A percentile compares a stretch with the other conserved stretches of the same genome.
phyloP scores from a whole-genome alignment of 164 flowering plant genomes.

The Stephania yunnanensis region DNA sequence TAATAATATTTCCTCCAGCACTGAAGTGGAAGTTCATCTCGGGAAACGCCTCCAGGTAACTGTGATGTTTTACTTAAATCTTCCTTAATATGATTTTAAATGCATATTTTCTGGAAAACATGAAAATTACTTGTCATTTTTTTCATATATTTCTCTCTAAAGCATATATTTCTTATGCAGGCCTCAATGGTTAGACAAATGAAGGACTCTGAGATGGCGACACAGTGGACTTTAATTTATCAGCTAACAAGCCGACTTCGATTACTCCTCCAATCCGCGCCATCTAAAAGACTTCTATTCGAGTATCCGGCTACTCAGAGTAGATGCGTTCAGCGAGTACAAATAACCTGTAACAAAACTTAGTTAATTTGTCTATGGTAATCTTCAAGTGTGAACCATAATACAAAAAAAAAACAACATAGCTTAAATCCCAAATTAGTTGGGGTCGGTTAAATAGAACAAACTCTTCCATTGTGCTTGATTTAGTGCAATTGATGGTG shows the following conservation, averaged over 20 bases:
- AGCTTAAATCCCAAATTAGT: too few relatives aligned
- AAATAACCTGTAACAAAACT: slow-evolving; percentile 56
- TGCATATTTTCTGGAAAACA: too few relatives aligned
- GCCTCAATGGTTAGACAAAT: slow-evolving; percentile 92
- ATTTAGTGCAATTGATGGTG: too few relatives aligned
- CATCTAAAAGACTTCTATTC: slow-evolving; percentile 75
- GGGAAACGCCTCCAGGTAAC: slow-evolving; percentile 95
- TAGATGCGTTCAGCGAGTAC: slow-evolving; percentile 82
- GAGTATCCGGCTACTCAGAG: slow-evolving; percentile 84
- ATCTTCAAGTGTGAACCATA: background rate
- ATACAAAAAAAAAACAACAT: too few relatives aligned
- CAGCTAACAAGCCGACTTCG: slow-evolving; percentile 94
- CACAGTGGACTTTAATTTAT: slow-evolving; percentile 91
- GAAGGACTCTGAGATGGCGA: slow-evolving; percentile 98
- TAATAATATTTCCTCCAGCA: slow-evolving; percentile 80
- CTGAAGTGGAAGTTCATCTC: slow-evolving; percentile 98
- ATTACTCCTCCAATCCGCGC: slow-evolving; percentile 84
- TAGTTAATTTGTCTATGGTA: background rate
- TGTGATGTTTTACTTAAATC: background rate
- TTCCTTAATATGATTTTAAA: background rate
- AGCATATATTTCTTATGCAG: too few relatives aligned
- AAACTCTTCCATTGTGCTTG: too few relatives aligned
- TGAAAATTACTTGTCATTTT: background rate
- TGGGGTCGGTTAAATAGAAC: too few relatives aligned
- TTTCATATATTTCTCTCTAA: background rate